Conservation (phyloP, 1,284 basidiomycete genomes). For the Kwoniella shivajii region DNA sequence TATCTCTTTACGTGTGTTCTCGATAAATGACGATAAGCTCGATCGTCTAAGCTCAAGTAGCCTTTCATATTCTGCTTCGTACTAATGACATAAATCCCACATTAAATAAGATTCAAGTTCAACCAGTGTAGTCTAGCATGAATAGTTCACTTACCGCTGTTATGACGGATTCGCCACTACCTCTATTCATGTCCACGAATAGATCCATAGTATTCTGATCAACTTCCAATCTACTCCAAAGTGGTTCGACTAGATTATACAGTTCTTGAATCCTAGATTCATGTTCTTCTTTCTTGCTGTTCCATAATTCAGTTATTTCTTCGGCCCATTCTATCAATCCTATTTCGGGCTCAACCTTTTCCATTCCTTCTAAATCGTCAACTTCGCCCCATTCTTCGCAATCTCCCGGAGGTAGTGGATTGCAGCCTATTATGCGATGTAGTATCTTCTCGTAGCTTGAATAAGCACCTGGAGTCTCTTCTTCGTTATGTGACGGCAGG, state of each 20-base stretch:
- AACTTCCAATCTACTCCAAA: constrained; percentile 47
- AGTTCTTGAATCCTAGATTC: constrained; percentile 49
- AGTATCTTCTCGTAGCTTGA: constrained; percentile 33
- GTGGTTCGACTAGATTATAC: constrained; percentile 50
- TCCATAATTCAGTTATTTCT: constrained; percentile 45
- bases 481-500: constrained; percentile 25
- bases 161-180: constrained; percentile 45
- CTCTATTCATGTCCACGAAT: constrained; percentile 51
- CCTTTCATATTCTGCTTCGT: constrained; percentile 85
- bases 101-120: neutral
- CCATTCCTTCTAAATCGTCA: constrained; percentile 37
- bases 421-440: constrained; percentile 26
- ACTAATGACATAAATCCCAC: constrained; percentile 52
- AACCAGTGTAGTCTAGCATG: too few relatives aligned
- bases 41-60: constrained; percentile 87
- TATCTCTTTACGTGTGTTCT: constrained; percentile 80
- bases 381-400: constrained; percentile 33
- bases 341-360: constrained; percentile 48
- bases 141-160: constrained; percentile 37
- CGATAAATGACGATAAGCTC: constrained; percentile 82
- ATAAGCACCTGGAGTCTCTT: constrained; percentile 40
- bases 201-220: constrained; percentile 46
- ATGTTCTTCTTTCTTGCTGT: constrained; percentile 34
- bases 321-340: constrained; percentile 47
- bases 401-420: constrained; percentile 22